Conservation (phyloP, 169 alveolate species). For the Eimeria praecox region DNA sequence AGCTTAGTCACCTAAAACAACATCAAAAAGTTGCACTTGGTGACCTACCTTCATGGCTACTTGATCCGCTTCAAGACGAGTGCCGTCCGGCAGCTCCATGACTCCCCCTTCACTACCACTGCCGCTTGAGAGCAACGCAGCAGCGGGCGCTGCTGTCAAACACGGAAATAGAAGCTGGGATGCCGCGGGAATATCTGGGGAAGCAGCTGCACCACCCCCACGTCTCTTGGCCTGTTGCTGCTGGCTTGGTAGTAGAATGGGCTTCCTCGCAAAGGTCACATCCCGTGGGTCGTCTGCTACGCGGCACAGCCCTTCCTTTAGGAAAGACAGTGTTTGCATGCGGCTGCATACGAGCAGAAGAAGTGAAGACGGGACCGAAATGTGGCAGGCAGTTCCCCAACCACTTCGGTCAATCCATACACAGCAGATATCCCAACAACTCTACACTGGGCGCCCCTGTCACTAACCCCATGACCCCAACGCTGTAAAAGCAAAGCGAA, state of each 20-base stretch:
- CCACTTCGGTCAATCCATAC: not conserved
- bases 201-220: constrained; percentile 49
- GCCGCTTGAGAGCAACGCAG: constrained; percentile 42
- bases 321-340: constrained; percentile 63
- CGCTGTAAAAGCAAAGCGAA: not conserved
- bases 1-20: not conserved
- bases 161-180: constrained; percentile 71
- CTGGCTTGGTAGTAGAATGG: constrained; percentile 48
- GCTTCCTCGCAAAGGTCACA: constrained; percentile 59
- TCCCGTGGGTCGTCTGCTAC: constrained; percentile 76
- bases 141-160: constrained; percentile 56
- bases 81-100: constrained; percentile 84
- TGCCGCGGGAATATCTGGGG: constrained; percentile 14
- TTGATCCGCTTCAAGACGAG: constrained; percentile 80
- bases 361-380: not conserved
- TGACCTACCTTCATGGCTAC: constrained; percentile 77
- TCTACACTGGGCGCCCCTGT: not conserved
- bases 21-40: not conserved
- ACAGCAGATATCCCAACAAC: not conserved
- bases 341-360: constrained; percentile 59
- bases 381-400: not conserved
- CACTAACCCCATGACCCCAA: not conserved
- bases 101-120: constrained; percentile 73
- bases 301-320: constrained; percentile 77
- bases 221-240: constrained; percentile 75